Base-by-base conservation (phyloP, 495 filamentous ascomycete genomes). In the Aspergillus saccharolyticus region DNA sequence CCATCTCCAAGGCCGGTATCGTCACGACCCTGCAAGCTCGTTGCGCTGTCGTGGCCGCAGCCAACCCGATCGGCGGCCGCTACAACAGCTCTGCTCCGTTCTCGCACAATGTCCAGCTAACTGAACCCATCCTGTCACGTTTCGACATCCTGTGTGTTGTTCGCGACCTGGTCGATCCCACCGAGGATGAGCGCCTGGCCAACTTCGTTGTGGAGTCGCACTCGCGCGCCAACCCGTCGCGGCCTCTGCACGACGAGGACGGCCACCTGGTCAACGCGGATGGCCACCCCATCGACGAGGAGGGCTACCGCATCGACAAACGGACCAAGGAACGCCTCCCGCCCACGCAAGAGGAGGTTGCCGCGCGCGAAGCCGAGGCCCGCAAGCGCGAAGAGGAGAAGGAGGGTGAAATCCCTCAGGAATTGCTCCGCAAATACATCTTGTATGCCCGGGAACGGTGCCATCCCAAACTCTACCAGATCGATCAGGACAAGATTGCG, bases 91-190 rank as follows among this genome's bases (percentile, higher is more conserved):
- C 91, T 30, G 89, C 96, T 56, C 91, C 94, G 8, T 96, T 97
- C 75, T 87, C 88, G 3, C 83, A 96, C 64, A 99, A 99, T 62
- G 95, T 99, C 47, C 90, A 97, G 64, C 81, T 99, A 44, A 99
- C 94, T 0, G 94, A 99, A 67, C 94, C 95, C 53, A 97, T 99
- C 66, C 72, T 99, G 60, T 97, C 93, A 12, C 95, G 95, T 82
- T 99, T 99, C 74, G 95, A 99, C 65, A 96, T 99, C 62, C 85
- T 99, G 49, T 96, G 90, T 67, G 95, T 99, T 21, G 91, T 99
- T 25, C 87, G 95, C 25, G 95, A 99, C 69, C 90, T 93, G 6
- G 95, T 99, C n/a, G 93, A 97, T 63, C 94, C 95, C 0, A 78
- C 74, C n/a, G 90, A 97, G 69, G 95, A 99, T 62, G 95, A 97